Conservation (phyloP, 345 rosid species). For the Populus deltoides region DNA sequence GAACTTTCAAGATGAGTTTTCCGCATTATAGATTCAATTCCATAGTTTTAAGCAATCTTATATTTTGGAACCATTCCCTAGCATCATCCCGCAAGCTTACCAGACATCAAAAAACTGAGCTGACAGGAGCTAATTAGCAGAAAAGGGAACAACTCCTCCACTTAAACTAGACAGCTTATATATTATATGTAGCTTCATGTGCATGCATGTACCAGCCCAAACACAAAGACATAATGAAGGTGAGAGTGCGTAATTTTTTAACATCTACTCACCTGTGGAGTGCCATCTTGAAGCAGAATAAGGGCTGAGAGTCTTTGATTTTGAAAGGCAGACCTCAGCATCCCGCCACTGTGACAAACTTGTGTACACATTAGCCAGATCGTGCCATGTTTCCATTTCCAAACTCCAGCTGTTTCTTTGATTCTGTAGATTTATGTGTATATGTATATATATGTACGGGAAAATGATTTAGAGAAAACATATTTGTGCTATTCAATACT, state of each 20-base stretch:
- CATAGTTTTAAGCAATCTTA: neutral
- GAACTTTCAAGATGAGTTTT: neutral
- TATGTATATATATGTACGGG: neutral
- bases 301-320: conserved; percentile 55
- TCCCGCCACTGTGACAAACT: conserved; percentile 66
- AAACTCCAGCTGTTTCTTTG: conserved; percentile 38
- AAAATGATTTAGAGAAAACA: neutral
- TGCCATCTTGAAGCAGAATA: conserved; percentile 60
- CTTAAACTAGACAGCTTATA: neutral
- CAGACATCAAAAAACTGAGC: neutral
- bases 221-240: neutral
- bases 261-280: conserved; percentile 40
- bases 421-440: conserved; percentile 28
- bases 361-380: conserved; percentile 64
- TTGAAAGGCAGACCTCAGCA: conserved; percentile 73
- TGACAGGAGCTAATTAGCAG: neutral
- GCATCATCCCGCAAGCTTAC: neutral
- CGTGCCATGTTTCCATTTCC: conserved; percentile 77
- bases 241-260: neutral
- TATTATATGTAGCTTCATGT: neutral
- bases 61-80: neutral
- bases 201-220: neutral
- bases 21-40: neutral
- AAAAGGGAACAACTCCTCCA: neutral
- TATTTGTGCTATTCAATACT: neutral